A percentile compares a stretch with the other conserved stretches of the same genome.
Conservation (phyloP, 2,329 filamentous ascomycete genomes). For the Microcera coccophila region DNA sequence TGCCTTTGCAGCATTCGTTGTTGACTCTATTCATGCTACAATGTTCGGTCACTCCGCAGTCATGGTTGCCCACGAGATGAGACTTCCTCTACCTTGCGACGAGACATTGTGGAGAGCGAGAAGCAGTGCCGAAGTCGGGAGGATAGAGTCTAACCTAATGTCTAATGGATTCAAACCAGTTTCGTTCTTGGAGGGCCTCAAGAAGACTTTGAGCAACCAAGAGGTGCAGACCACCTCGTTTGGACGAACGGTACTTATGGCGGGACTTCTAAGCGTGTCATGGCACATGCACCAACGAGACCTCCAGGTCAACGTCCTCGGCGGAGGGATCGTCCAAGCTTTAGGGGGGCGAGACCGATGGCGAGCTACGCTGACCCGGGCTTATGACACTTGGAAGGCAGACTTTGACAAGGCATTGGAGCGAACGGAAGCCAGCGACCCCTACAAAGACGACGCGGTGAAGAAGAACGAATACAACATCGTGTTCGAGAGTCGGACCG, state of each 20-base stretch:
- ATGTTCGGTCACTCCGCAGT: constrained; percentile 98
- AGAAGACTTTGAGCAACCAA: constrained; percentile 80
- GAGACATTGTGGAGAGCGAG: constrained; percentile 89
- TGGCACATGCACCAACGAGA: constrained; percentile 98
- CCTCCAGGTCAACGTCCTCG: constrained; percentile 83
- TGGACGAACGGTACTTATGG: constrained; percentile 89
- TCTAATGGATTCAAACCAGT: constrained; percentile 79
- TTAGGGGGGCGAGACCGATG: constrained; percentile 88
- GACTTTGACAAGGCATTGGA: constrained; percentile 83
- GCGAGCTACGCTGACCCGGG: constrained; percentile 77
- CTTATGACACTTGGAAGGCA: constrained; percentile 89
- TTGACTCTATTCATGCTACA: constrained; percentile 93
- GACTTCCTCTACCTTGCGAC: constrained; percentile 85
- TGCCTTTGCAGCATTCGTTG: constrained; percentile 89
- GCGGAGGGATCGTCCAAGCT: constrained; percentile 65
- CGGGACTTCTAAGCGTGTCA: constrained; percentile 84
- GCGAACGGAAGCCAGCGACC: constrained; percentile 52
- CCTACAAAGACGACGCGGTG: constrained; percentile 51
- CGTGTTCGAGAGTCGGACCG: constrained; percentile 82
- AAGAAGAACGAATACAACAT: constrained; percentile 61
- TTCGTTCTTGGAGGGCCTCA: constrained; percentile 86
- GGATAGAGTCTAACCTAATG: constrained; percentile 75
- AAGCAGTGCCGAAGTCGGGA: constrained; percentile 78
- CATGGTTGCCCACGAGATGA: constrained; percentile 96
- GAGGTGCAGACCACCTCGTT: constrained; percentile 89